Evolutionary conservation across 2,329 filamentous ascomycete genomes (phyloP).

Genomic region (Coniochaeta prunicola): DNA sequence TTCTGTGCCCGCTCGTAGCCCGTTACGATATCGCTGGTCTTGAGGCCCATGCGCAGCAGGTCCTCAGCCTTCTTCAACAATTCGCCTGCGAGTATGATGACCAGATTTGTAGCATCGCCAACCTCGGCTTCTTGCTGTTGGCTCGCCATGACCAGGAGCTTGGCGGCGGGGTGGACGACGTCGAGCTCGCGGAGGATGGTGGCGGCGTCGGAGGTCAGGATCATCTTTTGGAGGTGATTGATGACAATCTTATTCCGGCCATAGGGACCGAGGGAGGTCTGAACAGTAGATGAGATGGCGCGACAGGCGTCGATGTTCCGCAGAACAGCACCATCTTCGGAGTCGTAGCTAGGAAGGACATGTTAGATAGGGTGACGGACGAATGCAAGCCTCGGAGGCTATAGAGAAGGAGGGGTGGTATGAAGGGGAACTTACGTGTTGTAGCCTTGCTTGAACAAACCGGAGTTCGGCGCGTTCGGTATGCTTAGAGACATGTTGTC

Average conservation of each 20-base stretch:
- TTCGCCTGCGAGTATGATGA: slow-evolving; percentile 93
- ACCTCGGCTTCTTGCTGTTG: slow-evolving; percentile 99
- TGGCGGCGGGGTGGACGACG: slow-evolving; percentile 95
- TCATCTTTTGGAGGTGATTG: slow-evolving; percentile 99
- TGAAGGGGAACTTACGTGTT: slow-evolving; percentile 62
- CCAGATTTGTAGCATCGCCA: slow-evolving; percentile 96
- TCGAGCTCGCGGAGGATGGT: slow-evolving; percentile 97
- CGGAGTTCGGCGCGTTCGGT: slow-evolving; percentile 85
- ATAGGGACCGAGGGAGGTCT: slow-evolving; percentile 94
- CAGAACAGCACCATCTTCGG: slow-evolving; percentile 96
- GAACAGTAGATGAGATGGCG: slow-evolving; percentile 90
- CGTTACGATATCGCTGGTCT: slow-evolving; percentile 94
- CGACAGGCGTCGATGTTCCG: slow-evolving; percentile 98
- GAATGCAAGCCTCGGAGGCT: slow-evolving; percentile 4
- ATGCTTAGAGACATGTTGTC: slow-evolving; percentile 86
- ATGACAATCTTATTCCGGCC: slow-evolving; percentile 99
- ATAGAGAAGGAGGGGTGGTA: slow-evolving; percentile 10
- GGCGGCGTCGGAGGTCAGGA: slow-evolving; percentile 93
- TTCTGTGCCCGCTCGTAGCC: slow-evolving; percentile 94
- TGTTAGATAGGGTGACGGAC: slow-evolving; percentile 23
- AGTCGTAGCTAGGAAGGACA: slow-evolving; percentile 70
- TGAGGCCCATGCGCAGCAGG: slow-evolving; percentile 89
- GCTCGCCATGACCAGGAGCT: slow-evolving; percentile 95
- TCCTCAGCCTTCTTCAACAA: slow-evolving; percentile 96
- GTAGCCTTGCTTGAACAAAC: slow-evolving; percentile 94